phyloP scores from a whole-genome alignment of 345 rosid genomes.

The Dipteronia sinensis region DNA sequence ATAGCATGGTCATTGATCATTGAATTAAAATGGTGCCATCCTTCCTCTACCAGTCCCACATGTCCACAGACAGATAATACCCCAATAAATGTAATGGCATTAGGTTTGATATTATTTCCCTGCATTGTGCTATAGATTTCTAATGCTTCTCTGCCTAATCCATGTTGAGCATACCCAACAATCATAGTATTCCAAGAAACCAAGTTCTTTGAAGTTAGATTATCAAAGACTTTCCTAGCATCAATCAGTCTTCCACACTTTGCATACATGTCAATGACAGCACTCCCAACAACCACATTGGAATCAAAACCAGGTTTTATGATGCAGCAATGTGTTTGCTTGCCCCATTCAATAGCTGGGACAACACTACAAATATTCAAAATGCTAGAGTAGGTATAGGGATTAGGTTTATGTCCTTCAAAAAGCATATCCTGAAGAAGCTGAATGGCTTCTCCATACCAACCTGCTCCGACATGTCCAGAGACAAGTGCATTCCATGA shows the following conservation, averaged over 20 bases:
- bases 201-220: constrained; percentile 29
- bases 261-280: constrained; percentile 41
- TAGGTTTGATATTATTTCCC: constrained; percentile 28
- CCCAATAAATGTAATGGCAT: constrained; percentile 35
- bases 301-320: constrained; percentile 35
- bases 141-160: constrained; percentile 31
- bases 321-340: constrained; percentile 38
- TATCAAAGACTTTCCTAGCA: constrained; percentile 38
- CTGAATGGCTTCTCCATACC: constrained; percentile 23
- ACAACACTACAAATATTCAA: constrained; percentile 26
- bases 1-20: constrained; percentile 34
- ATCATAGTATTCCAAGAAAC: constrained; percentile 42
- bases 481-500: constrained; percentile 39
- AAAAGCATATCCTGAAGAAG: constrained; percentile 28
- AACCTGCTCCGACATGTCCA: constrained; percentile 33
- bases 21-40: constrained; percentile 31
- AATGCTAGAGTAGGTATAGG: constrained; percentile 34
- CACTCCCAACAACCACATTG: constrained; percentile 33
- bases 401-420: constrained; percentile 25
- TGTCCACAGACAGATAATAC: constrained; percentile 37
- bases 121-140: constrained; percentile 34
- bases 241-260: constrained; percentile 35
- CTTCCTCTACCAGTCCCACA: constrained; percentile 35
- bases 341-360: constrained; percentile 39
- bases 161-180: constrained; percentile 40